A percentile compares a stretch with the other conserved stretches of the same genome.
These are phyloP conservation scores for Cryptococcus deneoformans DNA, from an alignment of 1,284 basidiomycete genomes.

Conservation along the genomic window DNA sequence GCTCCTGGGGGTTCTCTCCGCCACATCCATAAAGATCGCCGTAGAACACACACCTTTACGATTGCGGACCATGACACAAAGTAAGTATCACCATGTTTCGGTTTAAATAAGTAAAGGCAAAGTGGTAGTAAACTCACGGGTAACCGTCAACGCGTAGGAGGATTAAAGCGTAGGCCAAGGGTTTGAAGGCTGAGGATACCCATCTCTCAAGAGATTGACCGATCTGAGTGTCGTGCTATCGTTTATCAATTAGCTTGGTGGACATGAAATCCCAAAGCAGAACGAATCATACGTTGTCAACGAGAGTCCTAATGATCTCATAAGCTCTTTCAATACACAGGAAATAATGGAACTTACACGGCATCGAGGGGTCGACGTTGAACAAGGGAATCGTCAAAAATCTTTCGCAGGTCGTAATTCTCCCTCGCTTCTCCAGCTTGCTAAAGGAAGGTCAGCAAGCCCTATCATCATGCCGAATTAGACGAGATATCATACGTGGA, in stretches of 20 bases:
- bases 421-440: slow-evolving; percentile 54
- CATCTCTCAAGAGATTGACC: slow-evolving; percentile 57
- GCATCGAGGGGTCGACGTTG: slow-evolving; percentile 58
- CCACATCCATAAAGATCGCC: slow-evolving; percentile 69
- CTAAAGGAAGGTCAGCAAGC: slow-evolving; percentile 1
- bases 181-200: slow-evolving; percentile 58
- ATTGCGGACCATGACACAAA: neutral
- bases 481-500: slow-evolving; percentile 46
- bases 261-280: neutral
- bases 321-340: neutral
- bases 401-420: slow-evolving; percentile 55
- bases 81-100: neutral
- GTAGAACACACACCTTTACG: slow-evolving; percentile 73
- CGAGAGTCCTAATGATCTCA: slow-evolving; percentile 48
- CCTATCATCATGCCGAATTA: neutral
- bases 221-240: slow-evolving; percentile 54
- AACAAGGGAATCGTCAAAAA: slow-evolving; percentile 58
- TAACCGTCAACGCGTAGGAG: slow-evolving; percentile 78
- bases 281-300: slow-evolving; percentile 51
- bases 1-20: slow-evolving; percentile 54
- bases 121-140: slow-evolving; percentile 59
- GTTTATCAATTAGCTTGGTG: neutral
- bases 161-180: slow-evolving; percentile 75
- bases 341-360: slow-evolving; percentile 47
- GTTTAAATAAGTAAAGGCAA: neutral